Conservation (phyloP, 2,329 filamentous ascomycete species). For the Ophiostoma quercus region DNA sequence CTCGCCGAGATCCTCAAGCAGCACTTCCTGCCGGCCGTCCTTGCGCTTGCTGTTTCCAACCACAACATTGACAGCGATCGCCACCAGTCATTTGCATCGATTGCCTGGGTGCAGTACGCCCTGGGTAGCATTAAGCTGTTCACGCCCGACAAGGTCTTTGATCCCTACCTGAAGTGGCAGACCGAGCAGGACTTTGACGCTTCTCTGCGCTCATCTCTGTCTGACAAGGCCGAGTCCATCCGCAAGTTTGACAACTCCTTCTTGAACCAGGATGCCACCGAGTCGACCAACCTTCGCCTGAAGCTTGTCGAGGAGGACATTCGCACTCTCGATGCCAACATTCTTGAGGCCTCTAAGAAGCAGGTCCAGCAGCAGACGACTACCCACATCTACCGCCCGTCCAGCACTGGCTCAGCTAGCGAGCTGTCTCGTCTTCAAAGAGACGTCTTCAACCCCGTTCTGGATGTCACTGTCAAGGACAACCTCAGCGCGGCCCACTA, state of each 20-base stretch:
- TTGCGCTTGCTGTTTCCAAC: conserved; percentile 40
- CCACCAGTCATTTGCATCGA: conserved; percentile 39
- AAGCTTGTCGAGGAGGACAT: conserved; percentile 60
- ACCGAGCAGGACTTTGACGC: conserved; percentile 59
- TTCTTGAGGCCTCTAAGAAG: not conserved
- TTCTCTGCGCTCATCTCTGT: conserved; percentile 52
- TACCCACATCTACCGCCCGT: conserved; percentile 25
- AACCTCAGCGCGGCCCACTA: conserved; percentile 40
- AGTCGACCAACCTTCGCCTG: conserved; percentile 58
- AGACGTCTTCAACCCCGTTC: conserved; percentile 76
- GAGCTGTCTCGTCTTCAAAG: conserved; percentile 64
- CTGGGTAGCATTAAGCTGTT: conserved; percentile 71
- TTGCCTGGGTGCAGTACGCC: conserved; percentile 72
- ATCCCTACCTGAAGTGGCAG: conserved; percentile 64
- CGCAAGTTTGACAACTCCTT: conserved; percentile 60
- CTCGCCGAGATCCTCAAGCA: conserved; percentile 37
- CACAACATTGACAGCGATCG: conserved; percentile 27
- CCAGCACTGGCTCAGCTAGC: conserved; percentile 18
- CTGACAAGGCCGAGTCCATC: conserved; percentile 55
- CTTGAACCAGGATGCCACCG: conserved; percentile 55
- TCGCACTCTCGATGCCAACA: conserved; percentile 25
- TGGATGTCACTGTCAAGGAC: conserved; percentile 56
- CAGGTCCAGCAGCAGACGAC: conserved; percentile 18
- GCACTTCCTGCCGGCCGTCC: conserved; percentile 44
- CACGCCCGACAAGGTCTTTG: conserved; percentile 79